These are phyloP conservation scores for Tricholoma saponaceum DNA, from an alignment of 768 basidiomycete species.

Conservation along the genomic window DNA sequence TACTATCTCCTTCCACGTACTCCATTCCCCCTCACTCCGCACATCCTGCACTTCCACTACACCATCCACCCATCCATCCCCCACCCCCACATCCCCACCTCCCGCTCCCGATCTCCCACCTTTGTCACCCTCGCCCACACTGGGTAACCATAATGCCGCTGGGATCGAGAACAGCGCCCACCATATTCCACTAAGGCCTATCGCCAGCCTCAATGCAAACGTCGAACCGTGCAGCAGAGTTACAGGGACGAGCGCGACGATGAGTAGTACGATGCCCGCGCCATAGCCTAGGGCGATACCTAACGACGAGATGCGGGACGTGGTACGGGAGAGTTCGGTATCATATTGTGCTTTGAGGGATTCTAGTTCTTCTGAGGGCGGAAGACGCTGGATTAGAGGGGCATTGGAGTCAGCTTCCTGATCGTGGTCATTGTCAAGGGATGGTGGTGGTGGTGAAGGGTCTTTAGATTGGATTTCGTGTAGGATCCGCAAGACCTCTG, in stretches of 20 bases:
- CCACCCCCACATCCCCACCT: constrained; percentile 1
- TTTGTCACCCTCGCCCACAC: constrained; percentile 18
- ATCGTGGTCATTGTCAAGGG: constrained; percentile 15
- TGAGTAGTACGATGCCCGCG: constrained; percentile 74
- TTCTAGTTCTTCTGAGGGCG: constrained; percentile 12
- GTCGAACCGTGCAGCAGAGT: constrained; percentile 70
- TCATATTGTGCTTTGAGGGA: constrained; percentile 43
- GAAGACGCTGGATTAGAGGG: constrained; percentile 32
- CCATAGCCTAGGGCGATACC: constrained; percentile 87
- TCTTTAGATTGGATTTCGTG: constrained; percentile 26
- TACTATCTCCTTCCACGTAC: constrained; percentile 44
- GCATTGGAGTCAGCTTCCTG: constrained; percentile 25
- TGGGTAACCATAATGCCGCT: constrained; percentile 69
- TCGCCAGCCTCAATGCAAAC: constrained; percentile 73
- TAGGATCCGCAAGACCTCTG: constrained; percentile 46
- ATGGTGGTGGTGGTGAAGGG: constrained; percentile 8
- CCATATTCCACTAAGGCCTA: constrained; percentile 82
- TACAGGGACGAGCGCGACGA: constrained; percentile 78
- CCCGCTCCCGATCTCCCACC: constrained; percentile 1
- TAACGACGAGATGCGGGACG: constrained; percentile 76
- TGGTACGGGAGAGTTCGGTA: constrained; percentile 61
- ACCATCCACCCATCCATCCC: constrained; percentile 12
- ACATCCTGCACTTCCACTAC: constrained; percentile 10
- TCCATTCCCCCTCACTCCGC: constrained; percentile 33
- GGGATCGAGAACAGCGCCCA: constrained; percentile 85